Evolutionary conservation across 1,284 basidiomycete genomes (phyloP), one percentile per base, ranked within the genome.

Genomic region (Veloboletus limbatus): DNA sequence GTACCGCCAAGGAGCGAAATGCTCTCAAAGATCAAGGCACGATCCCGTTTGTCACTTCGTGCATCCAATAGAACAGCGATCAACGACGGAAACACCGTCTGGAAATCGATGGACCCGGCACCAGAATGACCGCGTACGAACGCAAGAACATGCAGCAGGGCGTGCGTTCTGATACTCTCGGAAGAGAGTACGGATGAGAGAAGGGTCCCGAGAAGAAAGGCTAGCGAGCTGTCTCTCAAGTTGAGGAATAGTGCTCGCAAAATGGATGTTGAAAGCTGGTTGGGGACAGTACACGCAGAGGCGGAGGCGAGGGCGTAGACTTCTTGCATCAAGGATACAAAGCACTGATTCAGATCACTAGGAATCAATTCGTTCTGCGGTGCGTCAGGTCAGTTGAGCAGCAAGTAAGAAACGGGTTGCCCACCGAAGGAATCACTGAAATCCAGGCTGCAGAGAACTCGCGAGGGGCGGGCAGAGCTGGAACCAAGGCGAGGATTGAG

Each of bases 151-250:
- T 92, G 88, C 2, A 73, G 67, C 10, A 88, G 64, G 1, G 83
- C 77, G 6, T 60, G 62, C 1, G 65, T 69, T 75, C 70, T 41
- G 65, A 64, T 40, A 61, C 67, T 40, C 75, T 63, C 47, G 63
- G 62, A 16, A 59, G 53, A 27, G 50, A 53, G 13, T 51, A 62
- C 22, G 32, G 40, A 54, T 54, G 25, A 62, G 54, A 33, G 75
- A 68, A 85, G 86, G 89, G 26, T 88, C 54, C 6, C 86, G 77
- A 13, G 82, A 78, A 98, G 78, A 73, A 98, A 95, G 2, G 85
- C 72, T n/a, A 97, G 70, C 0, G 85, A 74, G 44, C 85, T 84
- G 17, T 87, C 81, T 43, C 78, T 79, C 4, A 95, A 70, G 45
- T 75, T 79, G 35, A 76, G 69, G 59, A 97, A 89, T 0, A 97